These are phyloP conservation scores for Emergomyces pasteurianus DNA, from an alignment of 2,329 filamentous ascomycete species.

Conservation along the genomic window DNA sequence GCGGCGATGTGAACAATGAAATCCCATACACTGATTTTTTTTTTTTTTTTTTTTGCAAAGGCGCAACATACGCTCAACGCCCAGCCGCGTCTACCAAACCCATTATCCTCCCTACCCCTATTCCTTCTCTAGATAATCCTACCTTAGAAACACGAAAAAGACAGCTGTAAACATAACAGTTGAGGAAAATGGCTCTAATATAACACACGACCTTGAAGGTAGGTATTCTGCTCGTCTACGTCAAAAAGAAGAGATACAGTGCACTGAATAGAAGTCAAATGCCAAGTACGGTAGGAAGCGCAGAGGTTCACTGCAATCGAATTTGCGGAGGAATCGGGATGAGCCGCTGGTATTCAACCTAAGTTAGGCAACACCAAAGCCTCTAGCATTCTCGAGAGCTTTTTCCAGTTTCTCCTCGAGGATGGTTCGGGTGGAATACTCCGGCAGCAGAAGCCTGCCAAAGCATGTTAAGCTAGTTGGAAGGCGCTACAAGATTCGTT, in stretches of 20 bases:
- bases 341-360: not conserved
- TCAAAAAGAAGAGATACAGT: not conserved
- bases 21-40: not conserved
- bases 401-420: conserved; percentile 65
- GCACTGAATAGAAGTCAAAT: not conserved
- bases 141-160: not conserved
- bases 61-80: not conserved
- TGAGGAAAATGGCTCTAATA: not conserved
- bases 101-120: not conserved
- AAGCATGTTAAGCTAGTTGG: conserved; percentile 92
- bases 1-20: not conserved
- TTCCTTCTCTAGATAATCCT: not conserved
- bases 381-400: conserved; percentile 76
- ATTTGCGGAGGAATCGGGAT: not conserved
- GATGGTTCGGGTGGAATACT: conserved; percentile 61
- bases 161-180: not conserved
- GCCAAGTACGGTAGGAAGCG: not conserved
- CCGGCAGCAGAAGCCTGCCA: conserved; percentile 71
- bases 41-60: not conserved
- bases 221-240: not conserved
- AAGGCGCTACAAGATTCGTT: conserved; percentile 33
- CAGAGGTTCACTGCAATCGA: not conserved
- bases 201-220: not conserved
- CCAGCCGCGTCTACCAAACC: not conserved
- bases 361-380: conserved; percentile 67